Conservation (phyloP, 2,329 filamentous ascomycete genomes). For the Botryotinia convoluta region DNA sequence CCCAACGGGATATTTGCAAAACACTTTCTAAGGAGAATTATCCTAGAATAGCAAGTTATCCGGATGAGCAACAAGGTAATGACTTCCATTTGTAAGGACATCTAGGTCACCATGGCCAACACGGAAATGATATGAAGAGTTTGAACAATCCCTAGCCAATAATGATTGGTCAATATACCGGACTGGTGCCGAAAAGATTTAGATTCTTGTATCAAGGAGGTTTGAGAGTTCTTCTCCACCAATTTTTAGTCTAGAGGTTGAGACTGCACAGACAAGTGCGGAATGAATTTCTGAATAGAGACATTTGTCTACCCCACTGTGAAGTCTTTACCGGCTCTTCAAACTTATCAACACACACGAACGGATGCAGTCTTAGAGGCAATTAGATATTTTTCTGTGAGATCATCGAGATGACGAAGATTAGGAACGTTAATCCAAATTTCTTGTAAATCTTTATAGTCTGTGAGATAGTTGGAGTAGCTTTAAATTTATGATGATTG, state of each 20-base stretch:
- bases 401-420: not conserved
- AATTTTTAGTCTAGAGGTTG: not conserved
- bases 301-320: not conserved
- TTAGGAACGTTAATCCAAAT: not conserved
- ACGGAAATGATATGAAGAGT: slow-evolving; percentile 1
- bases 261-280: not conserved
- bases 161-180: not conserved
- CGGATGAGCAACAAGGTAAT: slow-evolving; percentile 1
- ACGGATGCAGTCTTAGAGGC: not conserved
- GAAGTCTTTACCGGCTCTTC: not conserved
- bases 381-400: not conserved
- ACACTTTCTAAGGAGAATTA: not conserved
- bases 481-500: not conserved
- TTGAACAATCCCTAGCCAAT: not conserved
- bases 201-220: not conserved
- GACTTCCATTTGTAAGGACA: not conserved
- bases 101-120: not conserved
- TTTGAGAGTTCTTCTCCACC: slow-evolving; percentile 9
- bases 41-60: not conserved
- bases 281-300: not conserved
- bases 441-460: not conserved
- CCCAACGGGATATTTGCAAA: not conserved
- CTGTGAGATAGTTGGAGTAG: not conserved
- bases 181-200: slow-evolving; percentile 3
- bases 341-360: not conserved